These are phyloP conservation scores for Porphyrellus cyaneotinctus DNA, from an alignment of 768 basidiomycete species.

Conservation along the genomic window DNA sequence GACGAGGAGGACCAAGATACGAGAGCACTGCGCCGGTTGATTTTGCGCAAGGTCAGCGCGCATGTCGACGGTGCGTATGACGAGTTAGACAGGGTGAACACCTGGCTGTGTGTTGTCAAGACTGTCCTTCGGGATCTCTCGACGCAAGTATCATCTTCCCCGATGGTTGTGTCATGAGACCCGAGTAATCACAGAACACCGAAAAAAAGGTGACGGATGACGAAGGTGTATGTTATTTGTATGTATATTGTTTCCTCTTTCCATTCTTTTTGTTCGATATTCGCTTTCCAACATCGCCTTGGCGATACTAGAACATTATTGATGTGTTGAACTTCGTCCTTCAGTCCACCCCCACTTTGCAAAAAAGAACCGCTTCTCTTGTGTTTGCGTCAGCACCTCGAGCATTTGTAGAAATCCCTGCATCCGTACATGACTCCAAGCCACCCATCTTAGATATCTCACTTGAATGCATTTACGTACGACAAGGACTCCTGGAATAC, in stretches of 20 bases:
- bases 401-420: conserved; percentile 19
- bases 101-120: conserved; percentile 63
- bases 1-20: conserved; percentile 63
- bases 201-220: conserved; percentile 1
- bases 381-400: conserved; percentile 5
- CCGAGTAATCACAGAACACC: neutral
- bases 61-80: conserved; percentile 52
- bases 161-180: conserved; percentile 13
- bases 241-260: conserved; percentile 26
- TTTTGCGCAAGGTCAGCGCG: conserved; percentile 63
- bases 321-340: conserved; percentile 6
- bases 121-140: conserved; percentile 58
- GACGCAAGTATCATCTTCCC: conserved; percentile 5
- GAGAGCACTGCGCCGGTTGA: conserved; percentile 55
- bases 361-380: neutral
- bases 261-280: conserved; percentile 8
- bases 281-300: neutral
- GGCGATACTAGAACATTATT: conserved; percentile 2
- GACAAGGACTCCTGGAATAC: neutral
- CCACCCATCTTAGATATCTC: conserved; percentile 6
- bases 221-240: conserved; percentile 31
- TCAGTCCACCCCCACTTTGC: neutral
- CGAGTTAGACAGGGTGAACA: conserved; percentile 55
- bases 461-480: conserved; percentile 9
- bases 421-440: conserved; percentile 11